Evolutionary conservation across 495 filamentous ascomycete genomes (phyloP).

Genomic region (Trichoderma gamsii): DNA sequence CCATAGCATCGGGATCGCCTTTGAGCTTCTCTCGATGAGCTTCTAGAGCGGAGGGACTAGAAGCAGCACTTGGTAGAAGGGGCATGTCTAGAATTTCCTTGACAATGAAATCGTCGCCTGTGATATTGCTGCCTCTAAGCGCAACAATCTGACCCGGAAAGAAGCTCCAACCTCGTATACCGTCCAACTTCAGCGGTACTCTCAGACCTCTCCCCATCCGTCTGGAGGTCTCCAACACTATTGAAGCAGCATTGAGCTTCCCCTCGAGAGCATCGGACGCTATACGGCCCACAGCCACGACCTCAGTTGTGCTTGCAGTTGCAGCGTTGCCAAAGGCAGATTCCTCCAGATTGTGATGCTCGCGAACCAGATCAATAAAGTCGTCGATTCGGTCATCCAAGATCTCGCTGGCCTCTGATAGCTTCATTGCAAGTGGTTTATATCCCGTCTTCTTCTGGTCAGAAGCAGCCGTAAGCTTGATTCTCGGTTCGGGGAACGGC

Average conservation of each 20-base stretch:
- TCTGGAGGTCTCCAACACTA: conserved; percentile 82
- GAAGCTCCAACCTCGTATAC: conserved; percentile 66
- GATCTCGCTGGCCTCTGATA: conserved; percentile 85
- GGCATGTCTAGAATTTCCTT: conserved; percentile 70
- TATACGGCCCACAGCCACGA: conserved; percentile 86
- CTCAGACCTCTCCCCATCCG: conserved; percentile 76
- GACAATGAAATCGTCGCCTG: conserved; percentile 76
- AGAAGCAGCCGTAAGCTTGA: conserved; percentile 73
- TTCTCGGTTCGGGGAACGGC: conserved; percentile 66
- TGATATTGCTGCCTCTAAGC: conserved; percentile 76
- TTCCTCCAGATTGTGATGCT: conserved; percentile 68
- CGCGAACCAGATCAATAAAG: conserved; percentile 65
- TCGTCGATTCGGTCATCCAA: conserved; percentile 93
- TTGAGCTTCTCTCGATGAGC: conserved; percentile 57
- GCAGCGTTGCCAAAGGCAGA: conserved; percentile 83
- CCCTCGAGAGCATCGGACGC: conserved; percentile 79
- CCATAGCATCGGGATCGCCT: conserved; percentile 54
- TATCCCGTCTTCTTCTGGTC: conserved; percentile 88
- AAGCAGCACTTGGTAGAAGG: conserved; percentile 60
- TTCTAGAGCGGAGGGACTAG: conserved; percentile 53
- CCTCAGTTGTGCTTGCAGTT: conserved; percentile 73
- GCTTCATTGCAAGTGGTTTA: conserved; percentile 87
- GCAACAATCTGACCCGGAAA: conserved; percentile 95
- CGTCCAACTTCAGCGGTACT: conserved; percentile 70
- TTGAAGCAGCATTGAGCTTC: conserved; percentile 72